phyloP scores from a whole-genome alignment of 495 filamentous ascomycete species.

The Pseudoneurospora amorphoporcata region DNA sequence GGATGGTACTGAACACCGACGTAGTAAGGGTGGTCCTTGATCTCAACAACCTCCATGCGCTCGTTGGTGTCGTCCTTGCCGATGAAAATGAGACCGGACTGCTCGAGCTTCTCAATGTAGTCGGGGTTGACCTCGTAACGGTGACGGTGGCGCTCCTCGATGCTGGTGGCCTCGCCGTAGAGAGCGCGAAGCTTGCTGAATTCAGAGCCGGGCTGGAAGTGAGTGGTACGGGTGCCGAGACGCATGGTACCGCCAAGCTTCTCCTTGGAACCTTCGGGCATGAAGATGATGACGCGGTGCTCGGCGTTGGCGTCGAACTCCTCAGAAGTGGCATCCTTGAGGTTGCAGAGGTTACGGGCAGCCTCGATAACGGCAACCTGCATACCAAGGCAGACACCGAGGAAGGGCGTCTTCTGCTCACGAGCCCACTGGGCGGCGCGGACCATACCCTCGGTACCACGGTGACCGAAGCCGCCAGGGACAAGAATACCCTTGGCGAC shows the following conservation, averaged over 20 bases:
- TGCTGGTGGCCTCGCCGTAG: slow-evolving; percentile 48
- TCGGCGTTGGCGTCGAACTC: slow-evolving; percentile 51
- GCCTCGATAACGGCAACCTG: slow-evolving; percentile 89
- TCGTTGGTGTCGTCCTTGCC: slow-evolving; percentile 75
- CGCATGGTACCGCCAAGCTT: slow-evolving; percentile 91
- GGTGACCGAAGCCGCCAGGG: slow-evolving; percentile 75
- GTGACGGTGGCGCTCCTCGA: slow-evolving; percentile 62
- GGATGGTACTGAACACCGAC: slow-evolving; percentile 42
- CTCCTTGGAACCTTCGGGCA: slow-evolving; percentile 65
- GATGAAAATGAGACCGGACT: slow-evolving; percentile 51
- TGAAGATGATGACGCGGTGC: slow-evolving; percentile 67
- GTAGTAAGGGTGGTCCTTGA: slow-evolving; percentile 83
- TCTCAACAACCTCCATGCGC: slow-evolving; percentile 86
- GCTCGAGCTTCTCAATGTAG: slow-evolving; percentile 47
- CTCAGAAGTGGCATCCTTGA: slow-evolving; percentile 49
- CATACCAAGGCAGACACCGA: slow-evolving; percentile 92
- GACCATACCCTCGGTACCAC: slow-evolving; percentile 86
- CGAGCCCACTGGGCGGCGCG: slow-evolving; percentile 73
- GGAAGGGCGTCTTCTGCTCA: slow-evolving; percentile 66
- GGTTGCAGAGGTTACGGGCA: slow-evolving; percentile 59
- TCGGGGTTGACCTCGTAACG: slow-evolving; percentile 69
- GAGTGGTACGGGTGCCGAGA: slow-evolving; percentile 61
- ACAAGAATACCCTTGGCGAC: slow-evolving; percentile 32
- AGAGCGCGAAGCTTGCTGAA: slow-evolving; percentile 70
- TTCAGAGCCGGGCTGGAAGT: slow-evolving; percentile 69